phyloP scores from a whole-genome alignment of 805 yeast genomes.

The Candida nanaspora region DNA sequence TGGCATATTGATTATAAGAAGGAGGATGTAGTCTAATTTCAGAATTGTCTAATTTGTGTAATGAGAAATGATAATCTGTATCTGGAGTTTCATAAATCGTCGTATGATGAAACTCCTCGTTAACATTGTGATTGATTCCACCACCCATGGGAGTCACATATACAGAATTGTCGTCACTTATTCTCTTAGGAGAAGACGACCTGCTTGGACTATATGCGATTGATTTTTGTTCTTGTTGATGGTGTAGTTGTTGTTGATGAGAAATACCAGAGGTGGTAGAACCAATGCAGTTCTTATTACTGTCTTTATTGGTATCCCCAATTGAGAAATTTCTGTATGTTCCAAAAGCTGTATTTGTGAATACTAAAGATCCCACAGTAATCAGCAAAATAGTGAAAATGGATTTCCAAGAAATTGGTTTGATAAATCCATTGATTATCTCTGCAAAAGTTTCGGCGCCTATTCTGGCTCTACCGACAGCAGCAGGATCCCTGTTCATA shows the following conservation, averaged over 20 bases:
- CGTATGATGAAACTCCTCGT: background rate
- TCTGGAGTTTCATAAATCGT: background rate
- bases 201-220: background rate
- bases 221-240: background rate
- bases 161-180: background rate
- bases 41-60: background rate
- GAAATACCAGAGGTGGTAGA: background rate
- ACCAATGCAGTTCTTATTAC: background rate
- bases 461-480: constrained; percentile 50
- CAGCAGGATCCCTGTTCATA: constrained; percentile 69
- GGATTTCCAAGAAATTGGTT: constrained; percentile 65
- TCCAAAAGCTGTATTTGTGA: constrained; percentile 46
- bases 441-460: constrained; percentile 83
- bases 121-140: background rate
- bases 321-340: constrained; percentile 24
- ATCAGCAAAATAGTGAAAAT: constrained; percentile 40
- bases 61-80: background rate
- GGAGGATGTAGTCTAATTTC: background rate
- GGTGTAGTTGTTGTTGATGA: background rate
- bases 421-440: constrained; percentile 67
- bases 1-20: background rate
- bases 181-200: background rate
- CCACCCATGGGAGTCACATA: background rate
- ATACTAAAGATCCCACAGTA: constrained; percentile 43
- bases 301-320: background rate